phyloP scores from a whole-genome alignment of 306 rosid genomes.

The Medicago lupulina region DNA sequence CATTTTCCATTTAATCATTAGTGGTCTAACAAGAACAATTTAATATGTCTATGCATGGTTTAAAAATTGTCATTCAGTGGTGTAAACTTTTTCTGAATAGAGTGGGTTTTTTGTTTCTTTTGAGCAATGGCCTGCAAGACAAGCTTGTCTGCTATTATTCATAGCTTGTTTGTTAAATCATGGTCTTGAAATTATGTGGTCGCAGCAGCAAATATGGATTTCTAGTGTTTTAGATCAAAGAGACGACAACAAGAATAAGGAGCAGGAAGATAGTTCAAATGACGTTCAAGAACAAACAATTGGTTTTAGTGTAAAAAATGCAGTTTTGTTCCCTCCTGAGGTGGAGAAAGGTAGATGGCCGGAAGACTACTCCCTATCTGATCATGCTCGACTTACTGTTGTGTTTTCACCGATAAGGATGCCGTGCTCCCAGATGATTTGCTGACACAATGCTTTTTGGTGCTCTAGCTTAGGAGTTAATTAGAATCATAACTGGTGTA shows the following conservation, averaged over 20 bases:
- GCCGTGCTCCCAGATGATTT: slow-evolving; percentile 70
- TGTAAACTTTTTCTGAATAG: no score
- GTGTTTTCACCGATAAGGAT: slow-evolving; percentile 84
- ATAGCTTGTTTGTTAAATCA: slow-evolving; percentile 29
- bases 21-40: neutral
- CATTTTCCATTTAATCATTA: neutral
- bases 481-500: slow-evolving; percentile 38
- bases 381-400: slow-evolving; percentile 91
- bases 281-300: slow-evolving; percentile 62
- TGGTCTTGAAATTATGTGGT: slow-evolving; percentile 35
- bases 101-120: neutral
- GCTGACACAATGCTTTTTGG: slow-evolving; percentile 42
- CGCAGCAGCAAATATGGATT: slow-evolving; percentile 88
- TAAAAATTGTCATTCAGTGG: neutral
- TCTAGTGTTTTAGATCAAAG: slow-evolving; percentile 54
- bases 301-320: slow-evolving; percentile 83
- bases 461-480: slow-evolving; percentile 23
- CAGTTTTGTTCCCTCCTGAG: slow-evolving; percentile 88
- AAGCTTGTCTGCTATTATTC: neutral
- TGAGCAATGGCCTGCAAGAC: neutral
- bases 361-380: slow-evolving; percentile 85
- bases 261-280: slow-evolving; percentile 42
- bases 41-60: neutral
- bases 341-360: slow-evolving; percentile 97
- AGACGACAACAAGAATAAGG: slow-evolving; percentile 49